Percentiles rank a stretch among this genome's conserved stretches.
Evolutionary conservation across 2,329 filamentous ascomycete species (phyloP).

Genomic region (Celoporthe dispersa): DNA sequence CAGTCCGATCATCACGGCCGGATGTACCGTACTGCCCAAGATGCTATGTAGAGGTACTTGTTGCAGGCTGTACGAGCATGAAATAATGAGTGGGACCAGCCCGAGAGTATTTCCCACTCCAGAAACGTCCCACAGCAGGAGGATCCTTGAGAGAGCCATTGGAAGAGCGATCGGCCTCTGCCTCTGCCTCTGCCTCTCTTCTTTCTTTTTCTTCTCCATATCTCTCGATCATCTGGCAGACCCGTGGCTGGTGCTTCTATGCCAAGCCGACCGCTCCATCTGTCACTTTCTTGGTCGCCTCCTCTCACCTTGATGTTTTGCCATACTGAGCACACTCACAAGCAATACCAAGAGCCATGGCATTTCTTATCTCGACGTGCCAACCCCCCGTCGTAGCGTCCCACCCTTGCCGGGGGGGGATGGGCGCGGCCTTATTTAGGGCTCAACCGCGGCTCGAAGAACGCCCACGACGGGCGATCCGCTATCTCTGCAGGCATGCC

Average conservation of each 20-base stretch:
- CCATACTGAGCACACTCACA: not conserved
- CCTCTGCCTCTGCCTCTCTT: not conserved
- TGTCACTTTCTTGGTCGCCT: not conserved
- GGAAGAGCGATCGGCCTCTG: not conserved
- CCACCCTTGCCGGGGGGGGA: not conserved
- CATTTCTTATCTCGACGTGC: not conserved
- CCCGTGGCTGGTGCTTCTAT: not conserved
- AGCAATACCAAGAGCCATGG: not conserved
- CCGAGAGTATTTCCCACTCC: not conserved
- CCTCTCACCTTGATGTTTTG: no score
- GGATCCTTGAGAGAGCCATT: not conserved
- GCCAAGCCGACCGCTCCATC: not conserved
- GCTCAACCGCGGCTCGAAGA: not conserved
- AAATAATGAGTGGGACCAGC: not conserved
- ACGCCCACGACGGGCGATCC: conserved; percentile 13
- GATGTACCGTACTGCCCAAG: not conserved
- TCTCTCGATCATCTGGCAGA: not conserved
- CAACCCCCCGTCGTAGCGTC: not conserved
- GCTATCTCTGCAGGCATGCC: conserved; percentile 21
- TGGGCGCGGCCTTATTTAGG: not conserved
- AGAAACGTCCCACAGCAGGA: not conserved
- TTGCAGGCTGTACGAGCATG: not conserved
- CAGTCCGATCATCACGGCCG: no score
- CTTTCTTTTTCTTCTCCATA: not conserved
- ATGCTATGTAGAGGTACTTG: not conserved